These are phyloP conservation scores for Paulownia fortunei DNA, from an alignment of 257 asterid species.

Conservation along the genomic window DNA sequence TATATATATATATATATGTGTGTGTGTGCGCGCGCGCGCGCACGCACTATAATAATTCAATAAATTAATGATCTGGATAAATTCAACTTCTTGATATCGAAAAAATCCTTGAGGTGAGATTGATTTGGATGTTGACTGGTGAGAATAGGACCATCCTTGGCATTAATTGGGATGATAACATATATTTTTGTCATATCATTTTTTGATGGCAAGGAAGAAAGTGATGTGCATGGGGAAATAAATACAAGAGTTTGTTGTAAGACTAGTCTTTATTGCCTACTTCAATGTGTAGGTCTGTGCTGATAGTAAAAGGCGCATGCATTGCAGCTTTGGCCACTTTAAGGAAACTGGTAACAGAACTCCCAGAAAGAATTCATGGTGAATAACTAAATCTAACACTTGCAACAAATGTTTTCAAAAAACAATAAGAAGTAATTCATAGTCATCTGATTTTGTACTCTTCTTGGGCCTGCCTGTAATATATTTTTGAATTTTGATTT, in stretches of 20 bases:
- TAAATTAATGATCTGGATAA: too few species aligned
- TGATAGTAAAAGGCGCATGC: neutral
- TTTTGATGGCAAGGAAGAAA: conserved; percentile 16
- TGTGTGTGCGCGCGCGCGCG: too few species aligned
- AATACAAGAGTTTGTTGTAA: neutral
- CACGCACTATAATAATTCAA: too few species aligned
- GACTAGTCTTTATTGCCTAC: neutral
- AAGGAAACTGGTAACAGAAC: neutral
- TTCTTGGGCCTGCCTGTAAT: too few species aligned
- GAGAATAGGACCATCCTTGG: conserved; percentile 13
- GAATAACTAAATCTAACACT: neutral
- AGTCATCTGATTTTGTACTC: too few species aligned
- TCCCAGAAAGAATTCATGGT: neutral
- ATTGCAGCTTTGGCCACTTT: conserved; percentile 25
- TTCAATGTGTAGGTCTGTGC: neutral
- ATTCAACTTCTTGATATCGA: neutral
- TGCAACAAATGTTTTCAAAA: neutral
- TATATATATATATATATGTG: too few species aligned
- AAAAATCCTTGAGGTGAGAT: neutral
- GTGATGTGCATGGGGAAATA: conserved; percentile 19
- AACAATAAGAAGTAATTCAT: too few species aligned
- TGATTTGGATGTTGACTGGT: neutral
- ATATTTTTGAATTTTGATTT: too few species aligned
- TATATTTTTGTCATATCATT: neutral
- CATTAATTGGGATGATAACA: neutral